Base-by-base conservation (phyloP, 495 filamentous ascomycete species). In the Podospora appendiculata region DNA sequence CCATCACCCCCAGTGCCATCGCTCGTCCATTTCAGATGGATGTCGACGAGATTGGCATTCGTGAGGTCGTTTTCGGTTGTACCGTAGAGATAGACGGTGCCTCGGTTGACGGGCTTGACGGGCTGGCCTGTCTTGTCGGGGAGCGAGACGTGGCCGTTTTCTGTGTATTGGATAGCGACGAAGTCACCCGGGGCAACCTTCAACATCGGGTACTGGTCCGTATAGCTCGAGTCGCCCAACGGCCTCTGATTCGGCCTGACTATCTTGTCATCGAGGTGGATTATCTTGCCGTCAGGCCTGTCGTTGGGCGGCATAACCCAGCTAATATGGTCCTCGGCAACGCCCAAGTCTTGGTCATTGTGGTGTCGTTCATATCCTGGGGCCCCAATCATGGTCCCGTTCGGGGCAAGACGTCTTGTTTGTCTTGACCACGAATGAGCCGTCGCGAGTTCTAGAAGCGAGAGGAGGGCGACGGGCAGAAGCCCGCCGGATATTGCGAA, bases 111-210 rank as follows among this genome's bases (percentile, higher is more conserved):
- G 0, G 87, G 88, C 63, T 89, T 88, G 12, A 75, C 74, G 0
- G 61, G 63, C 19, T 81, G 77, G 43, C 77, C 77, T 32, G 48
- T 13, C 12, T 11, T n/a, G 36, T 74, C 61, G 6, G 85, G 81
- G 0, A 83, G 70, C 1, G 83, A 87, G 51, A 93, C 86, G 67
- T 96, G 91, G 13, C 91, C 91, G 60, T 96, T 96, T 58, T 96
- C 91, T 46, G 80, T 74, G 67, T 89, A 93, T 16, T 78, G 74
- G 48, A 95, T 67, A 17, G 90, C 86, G 47, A 94, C 74, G 40
- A 78, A 77, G 52, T 80, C 78, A 34, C 89, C 87, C 8, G 87
- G 74, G 17, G 76, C 71, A 18, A 85, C 88, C 51, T 81, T 64
- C 11, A 94, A 77, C 56, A 80, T 78, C 3, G 83, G 82, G 52